Percentiles rank a stretch among this genome's conserved stretches.
Conservation (phyloP, 2,329 filamentous ascomycete genomes). For the Aspergillus pseudoviridinutans region DNA sequence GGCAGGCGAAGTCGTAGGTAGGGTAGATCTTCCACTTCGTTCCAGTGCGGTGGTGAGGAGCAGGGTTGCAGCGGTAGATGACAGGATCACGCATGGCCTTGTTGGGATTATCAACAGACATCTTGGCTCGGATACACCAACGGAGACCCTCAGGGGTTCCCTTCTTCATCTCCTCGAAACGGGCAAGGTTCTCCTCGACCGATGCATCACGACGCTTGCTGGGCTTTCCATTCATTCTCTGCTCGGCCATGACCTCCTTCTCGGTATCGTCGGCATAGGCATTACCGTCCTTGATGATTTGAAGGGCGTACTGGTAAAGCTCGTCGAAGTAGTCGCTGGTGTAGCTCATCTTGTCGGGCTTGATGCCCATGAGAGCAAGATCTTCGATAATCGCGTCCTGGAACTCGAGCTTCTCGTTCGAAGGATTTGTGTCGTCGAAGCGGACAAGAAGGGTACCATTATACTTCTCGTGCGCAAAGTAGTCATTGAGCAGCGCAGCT, state of each 20-base stretch:
- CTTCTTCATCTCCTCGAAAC: conserved; percentile 90
- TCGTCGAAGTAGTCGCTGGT: conserved; percentile 95
- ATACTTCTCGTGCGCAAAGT: conserved; percentile 92
- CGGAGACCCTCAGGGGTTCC: conserved; percentile 72
- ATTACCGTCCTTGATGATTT: conserved; percentile 78
- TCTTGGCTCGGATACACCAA: conserved; percentile 93
- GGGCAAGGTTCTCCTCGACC: conserved; percentile 77
- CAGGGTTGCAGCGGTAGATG: conserved; percentile 87
- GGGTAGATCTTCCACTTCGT: conserved; percentile 63
- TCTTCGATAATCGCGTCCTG: conserved; percentile 93
- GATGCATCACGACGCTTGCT: conserved; percentile 75
- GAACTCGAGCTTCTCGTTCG: conserved; percentile 95
- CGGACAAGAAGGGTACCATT: conserved; percentile 85
- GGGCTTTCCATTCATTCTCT: conserved; percentile 79
- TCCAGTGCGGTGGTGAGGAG: conserved; percentile 61
- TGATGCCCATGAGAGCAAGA: conserved; percentile 84
- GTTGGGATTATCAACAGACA: conserved; percentile 87
- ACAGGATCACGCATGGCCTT: conserved; percentile 95
- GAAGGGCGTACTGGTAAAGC: conserved; percentile 78
- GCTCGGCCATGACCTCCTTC: conserved; percentile 78
- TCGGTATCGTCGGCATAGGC: conserved; percentile 95
- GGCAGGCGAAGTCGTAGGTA: conserved; percentile 64
- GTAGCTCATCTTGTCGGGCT: conserved; percentile 79
- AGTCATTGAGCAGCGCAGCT: conserved; percentile 88
- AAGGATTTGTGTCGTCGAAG: conserved; percentile 96